These are phyloP conservation scores for Xerocomus cyaneibrunnescens DNA, from an alignment of 1,284 basidiomycete species.

Conservation along the genomic window DNA sequence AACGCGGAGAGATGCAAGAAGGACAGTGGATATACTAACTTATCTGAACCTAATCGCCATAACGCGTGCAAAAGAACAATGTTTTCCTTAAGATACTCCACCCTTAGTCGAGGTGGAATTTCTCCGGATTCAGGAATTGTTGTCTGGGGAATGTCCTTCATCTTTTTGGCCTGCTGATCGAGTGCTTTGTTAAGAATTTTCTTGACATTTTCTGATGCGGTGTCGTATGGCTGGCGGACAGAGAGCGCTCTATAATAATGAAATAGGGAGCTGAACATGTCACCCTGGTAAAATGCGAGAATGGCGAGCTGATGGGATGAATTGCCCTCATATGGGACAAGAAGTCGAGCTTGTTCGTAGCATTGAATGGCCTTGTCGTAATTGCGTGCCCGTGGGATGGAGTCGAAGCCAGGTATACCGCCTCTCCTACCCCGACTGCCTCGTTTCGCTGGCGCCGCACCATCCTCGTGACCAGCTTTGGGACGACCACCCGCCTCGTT, in stretches of 20 bases:
- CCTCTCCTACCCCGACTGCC: conserved; percentile 48
- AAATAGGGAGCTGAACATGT: conserved; percentile 78
- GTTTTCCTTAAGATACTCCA: conserved; percentile 68
- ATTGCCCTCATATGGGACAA: conserved; percentile 84
- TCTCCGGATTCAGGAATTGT: conserved; percentile 32
- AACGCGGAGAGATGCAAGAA: conserved; percentile 3
- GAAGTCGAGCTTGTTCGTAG: conserved; percentile 80
- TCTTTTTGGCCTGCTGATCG: conserved; percentile 47
- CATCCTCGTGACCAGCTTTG: conserved; percentile 63
- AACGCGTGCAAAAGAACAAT: conserved; percentile 71
- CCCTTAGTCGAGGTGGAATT: conserved; percentile 44
- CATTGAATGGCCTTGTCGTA: conserved; percentile 76
- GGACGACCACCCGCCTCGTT: conserved; percentile 68
- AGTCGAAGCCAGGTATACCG: conserved; percentile 39
- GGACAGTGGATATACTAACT: conserved; percentile 44
- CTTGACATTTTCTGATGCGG: conserved; percentile 83
- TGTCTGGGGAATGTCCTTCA: conserved; percentile 40
- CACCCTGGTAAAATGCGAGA: conserved; percentile 79
- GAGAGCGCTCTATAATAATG: conserved; percentile 94
- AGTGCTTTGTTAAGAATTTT: conserved; percentile 68
- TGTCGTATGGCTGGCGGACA: conserved; percentile 82
- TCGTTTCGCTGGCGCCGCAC: conserved; percentile 39
- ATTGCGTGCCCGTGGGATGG: conserved; percentile 54
- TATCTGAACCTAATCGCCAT: conserved; percentile 61
- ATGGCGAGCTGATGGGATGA: conserved; percentile 96